phyloP scores from a whole-genome alignment of 2,329 filamentous ascomycete species.

The Colletotrichum sansevieriae region DNA sequence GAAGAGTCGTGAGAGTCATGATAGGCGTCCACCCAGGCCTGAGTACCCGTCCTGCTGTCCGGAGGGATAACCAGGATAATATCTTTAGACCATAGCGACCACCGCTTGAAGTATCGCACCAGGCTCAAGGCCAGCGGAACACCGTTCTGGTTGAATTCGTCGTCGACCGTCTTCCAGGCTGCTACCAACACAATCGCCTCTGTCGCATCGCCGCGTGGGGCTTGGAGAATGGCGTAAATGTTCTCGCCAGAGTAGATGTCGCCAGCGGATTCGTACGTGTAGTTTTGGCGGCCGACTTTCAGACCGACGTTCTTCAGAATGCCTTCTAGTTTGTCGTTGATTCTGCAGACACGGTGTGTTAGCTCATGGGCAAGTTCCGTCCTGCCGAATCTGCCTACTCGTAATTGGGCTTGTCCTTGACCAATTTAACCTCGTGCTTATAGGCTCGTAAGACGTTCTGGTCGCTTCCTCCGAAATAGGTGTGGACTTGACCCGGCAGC shows the following conservation, averaged over 20 bases:
- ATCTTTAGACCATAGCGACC: conserved; percentile 99
- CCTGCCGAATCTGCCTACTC: conserved; percentile 56
- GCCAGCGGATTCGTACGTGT: conserved; percentile 85
- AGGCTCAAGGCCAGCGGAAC: conserved; percentile 88
- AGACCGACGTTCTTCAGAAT: conserved; percentile 85
- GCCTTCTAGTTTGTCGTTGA: conserved; percentile 79
- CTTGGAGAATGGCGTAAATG: conserved; percentile 92
- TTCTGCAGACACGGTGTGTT: conserved; percentile 51
- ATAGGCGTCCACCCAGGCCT: conserved; percentile 98
- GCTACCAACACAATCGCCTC: conserved; percentile 95
- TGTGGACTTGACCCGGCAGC: conserved; percentile 95
- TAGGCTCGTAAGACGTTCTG: conserved; percentile 95
- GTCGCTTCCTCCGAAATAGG: conserved; percentile 96
- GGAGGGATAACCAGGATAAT: conserved; percentile 92
- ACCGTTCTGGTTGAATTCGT: conserved; percentile 85
- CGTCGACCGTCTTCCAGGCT: conserved; percentile 86
- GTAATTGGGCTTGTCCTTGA: conserved; percentile 66
- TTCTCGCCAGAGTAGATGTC: conserved; percentile 85
- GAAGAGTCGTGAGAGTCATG: conserved; percentile 86
- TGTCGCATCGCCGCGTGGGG: conserved; percentile 93
- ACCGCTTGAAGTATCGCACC: conserved; percentile 94
- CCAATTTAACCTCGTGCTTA: conserved; percentile 80
- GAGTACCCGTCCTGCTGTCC: conserved; percentile 89
- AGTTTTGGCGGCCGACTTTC: conserved; percentile 90
- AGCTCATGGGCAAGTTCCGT: not conserved